Conservation (phyloP, 2,329 filamentous ascomycete genomes). For the Pyrenophora tritici-repentis region DNA sequence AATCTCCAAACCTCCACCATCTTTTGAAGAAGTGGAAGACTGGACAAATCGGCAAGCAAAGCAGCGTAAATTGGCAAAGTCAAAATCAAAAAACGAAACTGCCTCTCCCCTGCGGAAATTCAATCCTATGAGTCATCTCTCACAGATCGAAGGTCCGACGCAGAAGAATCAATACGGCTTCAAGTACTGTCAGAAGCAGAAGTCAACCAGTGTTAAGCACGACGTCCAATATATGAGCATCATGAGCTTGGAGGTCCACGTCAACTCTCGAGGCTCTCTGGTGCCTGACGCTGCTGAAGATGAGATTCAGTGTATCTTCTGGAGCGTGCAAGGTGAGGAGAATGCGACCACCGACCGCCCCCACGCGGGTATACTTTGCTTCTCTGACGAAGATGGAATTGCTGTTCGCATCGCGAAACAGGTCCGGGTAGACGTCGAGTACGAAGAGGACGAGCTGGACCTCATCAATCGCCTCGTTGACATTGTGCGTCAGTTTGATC, state of each 20-base stretch:
- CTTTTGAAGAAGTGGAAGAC: slow-evolving; percentile 66
- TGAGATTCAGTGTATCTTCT: slow-evolving; percentile 86
- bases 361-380: slow-evolving; percentile 72
- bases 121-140: slow-evolving; percentile 55
- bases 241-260: slow-evolving; percentile 91
- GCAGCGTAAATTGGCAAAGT: slow-evolving; percentile 17
- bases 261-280: slow-evolving; percentile 80
- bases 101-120: slow-evolving; percentile 21
- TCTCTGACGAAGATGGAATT: slow-evolving; percentile 66
- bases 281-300: slow-evolving; percentile 90
- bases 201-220: slow-evolving; percentile 76
- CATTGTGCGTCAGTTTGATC: slow-evolving; percentile 81
- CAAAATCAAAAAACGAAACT: slow-evolving; percentile 8
- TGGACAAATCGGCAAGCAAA: slow-evolving; percentile 63
- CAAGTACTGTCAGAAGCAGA: slow-evolving; percentile 79
- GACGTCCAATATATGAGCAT: slow-evolving; percentile 94
- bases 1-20: slow-evolving; percentile 72
- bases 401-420: slow-evolving; percentile 66
- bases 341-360: slow-evolving; percentile 60
- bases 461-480: slow-evolving; percentile 84
- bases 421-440: slow-evolving; percentile 66
- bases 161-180: slow-evolving; percentile 81
- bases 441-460: slow-evolving; percentile 81
- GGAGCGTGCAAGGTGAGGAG: slow-evolving; percentile 82
- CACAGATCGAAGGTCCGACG: slow-evolving; percentile 88